phyloP scores from a whole-genome alignment of 805 yeast species.

The Candida alai region DNA sequence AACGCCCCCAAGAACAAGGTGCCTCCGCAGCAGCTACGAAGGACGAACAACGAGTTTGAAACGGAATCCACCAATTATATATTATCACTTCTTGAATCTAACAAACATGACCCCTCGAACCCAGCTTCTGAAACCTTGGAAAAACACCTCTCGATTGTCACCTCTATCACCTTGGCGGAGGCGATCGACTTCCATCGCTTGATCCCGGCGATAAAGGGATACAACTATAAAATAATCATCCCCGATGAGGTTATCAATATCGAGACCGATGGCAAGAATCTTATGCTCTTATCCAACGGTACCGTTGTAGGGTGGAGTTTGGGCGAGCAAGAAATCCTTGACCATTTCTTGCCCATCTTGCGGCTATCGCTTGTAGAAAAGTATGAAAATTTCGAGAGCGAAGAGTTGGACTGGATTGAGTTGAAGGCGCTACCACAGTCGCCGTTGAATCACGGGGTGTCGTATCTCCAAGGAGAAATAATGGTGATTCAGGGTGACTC shows the following conservation, averaged over 20 bases:
- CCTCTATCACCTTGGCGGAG: constrained; percentile 73
- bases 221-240: constrained; percentile 30
- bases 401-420: constrained; percentile 80
- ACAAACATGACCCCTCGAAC: constrained; percentile 12
- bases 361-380: constrained; percentile 33
- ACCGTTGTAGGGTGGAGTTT: constrained; percentile 84
- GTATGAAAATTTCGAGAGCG: constrained; percentile 52
- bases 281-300: constrained; percentile 72
- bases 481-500: constrained; percentile 57
- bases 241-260: constrained; percentile 69
- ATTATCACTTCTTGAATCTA: constrained; percentile 21
- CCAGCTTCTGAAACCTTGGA: constrained; percentile 18
- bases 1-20: constrained; percentile 8
- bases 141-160: constrained; percentile 45
- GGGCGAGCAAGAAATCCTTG: constrained; percentile 47
- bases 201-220: constrained; percentile 20
- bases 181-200: constrained; percentile 55
- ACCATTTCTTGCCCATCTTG: constrained; percentile 51
- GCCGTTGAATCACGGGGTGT: constrained; percentile 23
- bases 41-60: constrained; percentile 20
- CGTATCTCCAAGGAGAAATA: constrained; percentile 61
- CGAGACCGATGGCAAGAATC: constrained; percentile 40
- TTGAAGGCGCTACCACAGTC: constrained; percentile 21
- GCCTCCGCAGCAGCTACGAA: constrained; percentile 21
- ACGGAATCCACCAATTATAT: constrained; percentile 22